Evolutionary conservation across 306 rosid species (phyloP), one percentile per base, ranked within the genome.

Genomic region (Inga oerstediana): DNA sequence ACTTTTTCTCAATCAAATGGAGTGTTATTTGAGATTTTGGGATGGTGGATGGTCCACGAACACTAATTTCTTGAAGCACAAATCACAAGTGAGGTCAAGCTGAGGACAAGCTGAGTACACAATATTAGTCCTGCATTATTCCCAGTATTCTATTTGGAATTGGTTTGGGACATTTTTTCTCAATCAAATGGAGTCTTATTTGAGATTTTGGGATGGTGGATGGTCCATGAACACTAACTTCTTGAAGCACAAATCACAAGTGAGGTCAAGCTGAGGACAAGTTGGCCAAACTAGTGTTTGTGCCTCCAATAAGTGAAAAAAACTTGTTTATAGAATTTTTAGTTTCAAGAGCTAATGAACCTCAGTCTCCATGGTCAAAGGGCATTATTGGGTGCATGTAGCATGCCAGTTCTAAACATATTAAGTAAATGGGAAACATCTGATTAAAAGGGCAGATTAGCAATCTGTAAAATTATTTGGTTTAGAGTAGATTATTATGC

Each of bases 121-220:
- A 24, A 24, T 24, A 24, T 24, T 24, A 24, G 27, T 24, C 0
- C 27, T 24, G 27, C 27, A 24, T 24, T 24, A 24, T 24, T 24
- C 27, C 27, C 27, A 24, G 27, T 24, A 24, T 24, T 24, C 27
- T 24, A 24, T 24, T 24, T 24, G 27, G 27, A 24, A 24, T 64
- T 71, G 67, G 77, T 75, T 75, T 12, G 19, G 51, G 34, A 51
- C 75, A 52, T 17, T 43, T 73, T 75, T 59, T 37, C 75, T 76
- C 49, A 75, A 46, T 80, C 41, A 59, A 27, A 44, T 80, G 4
- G 15, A 20, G 10, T 30, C 4, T 16, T 9, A 3, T 49, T 15
- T 15, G 12, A 35, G 49, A 52, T 34, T 54, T n/a, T 34, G 19
- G 49, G 16, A 52, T 52, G 67, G 20, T 59, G 27, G 7, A 54